Conservation (phyloP, 176 grass and related monocot species). For the Carex parvula region DNA sequence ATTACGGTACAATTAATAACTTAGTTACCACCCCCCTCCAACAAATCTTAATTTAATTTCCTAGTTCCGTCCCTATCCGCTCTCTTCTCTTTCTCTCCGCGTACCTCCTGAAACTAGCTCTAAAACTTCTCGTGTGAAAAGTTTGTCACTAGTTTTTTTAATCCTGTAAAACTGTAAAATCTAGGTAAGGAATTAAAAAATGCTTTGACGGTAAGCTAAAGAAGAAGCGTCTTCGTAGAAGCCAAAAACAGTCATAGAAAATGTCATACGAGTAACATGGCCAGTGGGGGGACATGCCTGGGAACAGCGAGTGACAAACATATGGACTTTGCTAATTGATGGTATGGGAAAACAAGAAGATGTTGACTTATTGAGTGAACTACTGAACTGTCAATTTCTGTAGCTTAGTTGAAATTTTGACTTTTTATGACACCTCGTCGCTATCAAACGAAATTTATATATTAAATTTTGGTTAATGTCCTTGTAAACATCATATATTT, state of each 20-base stretch:
- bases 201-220: too few species aligned
- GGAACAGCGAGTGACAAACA: not conserved
- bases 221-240: not conserved
- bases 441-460: not conserved
- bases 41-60: too few species aligned
- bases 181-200: too few species aligned
- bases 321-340: not conserved
- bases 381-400: not conserved
- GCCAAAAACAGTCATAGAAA: not conserved
- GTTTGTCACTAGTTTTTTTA: too few species aligned
- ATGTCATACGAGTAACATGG: not conserved
- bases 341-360: not conserved
- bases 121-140: too few species aligned
- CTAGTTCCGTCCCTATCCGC: too few species aligned
- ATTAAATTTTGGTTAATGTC: not conserved
- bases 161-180: too few species aligned
- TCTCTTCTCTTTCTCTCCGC: too few species aligned
- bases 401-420: not conserved
- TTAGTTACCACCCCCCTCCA: too few species aligned
- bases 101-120: too few species aligned
- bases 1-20: too few species aligned
- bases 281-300: not conserved
- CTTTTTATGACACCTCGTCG: not conserved
- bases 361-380: not conserved
- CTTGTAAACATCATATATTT: not conserved